These are phyloP conservation scores for Penicillium bovifimosum DNA, from an alignment of 495 filamentous ascomycete species.

Conservation along the genomic window DNA sequence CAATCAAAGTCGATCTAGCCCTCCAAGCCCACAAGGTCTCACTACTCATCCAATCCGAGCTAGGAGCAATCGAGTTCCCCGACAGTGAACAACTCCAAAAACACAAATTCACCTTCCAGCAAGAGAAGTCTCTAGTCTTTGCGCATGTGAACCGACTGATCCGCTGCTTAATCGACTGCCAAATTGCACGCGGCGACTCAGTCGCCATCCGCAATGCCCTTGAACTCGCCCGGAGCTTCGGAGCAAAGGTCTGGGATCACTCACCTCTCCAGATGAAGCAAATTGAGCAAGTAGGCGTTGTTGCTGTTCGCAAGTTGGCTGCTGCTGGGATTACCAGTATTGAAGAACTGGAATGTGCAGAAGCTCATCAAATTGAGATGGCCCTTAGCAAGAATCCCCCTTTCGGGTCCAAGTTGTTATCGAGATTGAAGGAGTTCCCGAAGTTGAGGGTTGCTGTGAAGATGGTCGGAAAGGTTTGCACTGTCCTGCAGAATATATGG, in stretches of 20 bases:
- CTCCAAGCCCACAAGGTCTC: constrained; percentile 79
- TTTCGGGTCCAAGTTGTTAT: constrained; percentile 67
- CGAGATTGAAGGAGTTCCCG: constrained; percentile 65
- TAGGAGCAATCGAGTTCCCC: constrained; percentile 71
- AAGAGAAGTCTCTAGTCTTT: constrained; percentile 70
- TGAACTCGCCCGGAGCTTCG: constrained; percentile 72
- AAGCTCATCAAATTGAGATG: constrained; percentile 69
- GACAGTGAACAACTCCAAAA: constrained; percentile 55
- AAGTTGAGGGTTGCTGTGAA: constrained; percentile 58
- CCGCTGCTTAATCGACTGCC: constrained; percentile 83
- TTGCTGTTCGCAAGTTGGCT: constrained; percentile 70
- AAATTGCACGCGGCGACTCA: constrained; percentile 62
- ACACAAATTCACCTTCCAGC: constrained; percentile 54
- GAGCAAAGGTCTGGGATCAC: constrained; percentile 80
- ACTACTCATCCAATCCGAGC: constrained; percentile 74
- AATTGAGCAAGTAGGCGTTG: constrained; percentile 74
- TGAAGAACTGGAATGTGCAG: constrained; percentile 60
- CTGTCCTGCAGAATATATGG: not conserved
- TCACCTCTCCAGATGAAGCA: constrained; percentile 82
- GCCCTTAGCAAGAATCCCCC: constrained; percentile 75
- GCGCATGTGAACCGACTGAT: constrained; percentile 68
- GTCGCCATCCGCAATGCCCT: constrained; percentile 62
- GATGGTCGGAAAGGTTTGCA: constrained; percentile 44
- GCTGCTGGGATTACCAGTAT: constrained; percentile 65
- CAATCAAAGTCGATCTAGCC: constrained; percentile 71